phyloP scores from a whole-genome alignment of 2,329 filamentous ascomycete species.

The Clarireedia homoeocarpa region DNA sequence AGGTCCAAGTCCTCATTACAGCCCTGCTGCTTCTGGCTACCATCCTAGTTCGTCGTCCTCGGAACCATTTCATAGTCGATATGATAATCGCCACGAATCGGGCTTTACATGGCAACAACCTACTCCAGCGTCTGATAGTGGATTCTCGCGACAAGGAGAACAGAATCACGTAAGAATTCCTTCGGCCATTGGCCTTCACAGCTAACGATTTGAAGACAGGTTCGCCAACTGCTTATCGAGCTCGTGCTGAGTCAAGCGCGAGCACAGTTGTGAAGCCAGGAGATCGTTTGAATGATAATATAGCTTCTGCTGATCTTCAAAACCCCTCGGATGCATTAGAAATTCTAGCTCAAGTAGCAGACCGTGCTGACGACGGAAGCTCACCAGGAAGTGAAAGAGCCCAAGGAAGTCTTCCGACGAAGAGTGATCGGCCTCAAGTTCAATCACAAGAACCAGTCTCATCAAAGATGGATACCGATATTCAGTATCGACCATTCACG shows the following conservation, averaged over 20 bases:
- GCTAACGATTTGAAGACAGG: slow-evolving; percentile 12
- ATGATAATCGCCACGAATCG: slow-evolving; percentile 13
- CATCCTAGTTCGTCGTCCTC: slow-evolving; percentile 3
- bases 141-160: slow-evolving; percentile 16
- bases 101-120: slow-evolving; percentile 15
- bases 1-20: slow-evolving; percentile 7
- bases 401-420: slow-evolving; percentile 6
- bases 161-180: slow-evolving; percentile 16
- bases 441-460: slow-evolving; percentile 10
- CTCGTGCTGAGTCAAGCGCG: slow-evolving; percentile 14
- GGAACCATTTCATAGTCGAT: slow-evolving; percentile 15
- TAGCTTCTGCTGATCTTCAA: slow-evolving; percentile 27
- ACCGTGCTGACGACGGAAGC: slow-evolving; percentile 25
- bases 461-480: slow-evolving; percentile 16
- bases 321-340: slow-evolving; percentile 29
- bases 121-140: slow-evolving; percentile 14
- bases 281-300: slow-evolving; percentile 20
- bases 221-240: slow-evolving; percentile 14
- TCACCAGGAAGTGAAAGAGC: slow-evolving; percentile 19
- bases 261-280: slow-evolving; percentile 15
- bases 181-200: background rate
- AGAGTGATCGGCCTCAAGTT: slow-evolving; percentile 2
- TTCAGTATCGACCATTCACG: slow-evolving; percentile 25
- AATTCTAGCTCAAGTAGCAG: slow-evolving; percentile 28
- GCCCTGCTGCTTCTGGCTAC: slow-evolving; percentile 9